Evolutionary conservation across 2,329 filamentous ascomycete species (phyloP), one percentile per base, ranked within the genome.

Genomic region (Cadophora malorum): DNA sequence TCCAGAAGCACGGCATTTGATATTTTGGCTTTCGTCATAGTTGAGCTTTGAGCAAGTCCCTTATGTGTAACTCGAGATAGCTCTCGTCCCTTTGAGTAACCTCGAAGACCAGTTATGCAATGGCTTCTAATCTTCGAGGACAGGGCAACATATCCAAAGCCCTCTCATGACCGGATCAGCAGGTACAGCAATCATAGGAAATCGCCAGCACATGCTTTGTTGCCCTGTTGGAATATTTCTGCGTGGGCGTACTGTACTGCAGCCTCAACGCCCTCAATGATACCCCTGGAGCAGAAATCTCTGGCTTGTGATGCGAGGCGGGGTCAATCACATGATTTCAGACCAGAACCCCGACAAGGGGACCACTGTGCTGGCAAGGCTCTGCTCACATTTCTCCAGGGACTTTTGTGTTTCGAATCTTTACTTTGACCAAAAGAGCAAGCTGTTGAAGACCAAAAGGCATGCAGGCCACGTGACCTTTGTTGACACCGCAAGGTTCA

Each of bases 171-270:
- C 38, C 31, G 41, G 12, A 67, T 59, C 59, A 67, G 35, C 59
- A 64, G 65, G 55, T 41, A 63, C 59, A 45, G 25, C 25, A 61
- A 21, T 8, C 9, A 10, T 45, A n/a, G 45, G 16, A 5, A 21
- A 49, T 23, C 47, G 58, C 50, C 59, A 58, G 45, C 60, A 67
- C 65, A 67, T 61, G 65, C 49, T 41, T 25, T 19, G 49, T 58
- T 67, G 14, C 65, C 65, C 38, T 47, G 56, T 63, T 59, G 31
- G 31, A 3, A 2, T 38, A 3, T 14, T 19, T 33, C 10, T 53
- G 10, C 25, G 19, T 33, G 50, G 50, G 50, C 14, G 21, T 52
- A 10, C 49, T 25, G 21, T 52, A 10, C 49, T 25, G 49, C 49
- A 31, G 8, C n/a, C n/a, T 49, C 45, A 49, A 49, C 45, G 45